Conservation (phyloP, 352 stramenopile species). For the Hyaloperonospora brassicae region DNA sequence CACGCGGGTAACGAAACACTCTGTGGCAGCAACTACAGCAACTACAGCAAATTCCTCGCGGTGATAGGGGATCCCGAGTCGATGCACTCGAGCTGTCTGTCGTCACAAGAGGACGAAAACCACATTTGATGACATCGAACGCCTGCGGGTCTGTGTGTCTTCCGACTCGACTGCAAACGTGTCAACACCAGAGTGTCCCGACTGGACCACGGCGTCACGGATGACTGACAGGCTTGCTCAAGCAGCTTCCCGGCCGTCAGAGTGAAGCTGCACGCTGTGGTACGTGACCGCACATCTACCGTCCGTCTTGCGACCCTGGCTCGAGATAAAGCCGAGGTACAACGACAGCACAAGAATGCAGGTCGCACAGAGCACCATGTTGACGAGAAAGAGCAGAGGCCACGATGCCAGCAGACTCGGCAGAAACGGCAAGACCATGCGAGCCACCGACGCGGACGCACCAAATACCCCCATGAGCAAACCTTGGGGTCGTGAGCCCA, state of each 20-base stretch:
- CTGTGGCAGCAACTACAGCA: no score
- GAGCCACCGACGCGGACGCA: constrained; percentile 55
- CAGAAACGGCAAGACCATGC: constrained; percentile 64
- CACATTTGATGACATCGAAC: no score
- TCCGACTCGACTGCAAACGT: no score
- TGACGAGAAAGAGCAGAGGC: constrained; percentile 37
- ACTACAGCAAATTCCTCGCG: no score
- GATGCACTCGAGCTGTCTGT: no score
- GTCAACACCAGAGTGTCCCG: no score
- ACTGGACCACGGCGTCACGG: no score
- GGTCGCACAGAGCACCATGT: constrained; percentile 33
- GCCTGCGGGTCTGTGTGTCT: no score
- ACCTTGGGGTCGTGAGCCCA: constrained; percentile 54
- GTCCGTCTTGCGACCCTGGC: neutral
- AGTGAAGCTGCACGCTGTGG: constrained; percentile 21
- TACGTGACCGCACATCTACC: constrained; percentile 8
- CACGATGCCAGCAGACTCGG: constrained; percentile 39
- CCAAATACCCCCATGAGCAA: constrained; percentile 65
- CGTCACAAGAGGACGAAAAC: no score
- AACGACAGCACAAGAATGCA: constrained; percentile 35
- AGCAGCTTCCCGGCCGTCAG: constrained; percentile 13
- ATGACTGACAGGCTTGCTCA: no score
- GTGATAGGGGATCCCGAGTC: no score
- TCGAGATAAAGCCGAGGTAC: constrained; percentile 19
- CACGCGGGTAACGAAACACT: no score